Evolutionary conservation across 805 yeast genomes (phyloP), one percentile per base, ranked within the genome.

Genomic region (Metschnikowia baotianmanensis): DNA sequence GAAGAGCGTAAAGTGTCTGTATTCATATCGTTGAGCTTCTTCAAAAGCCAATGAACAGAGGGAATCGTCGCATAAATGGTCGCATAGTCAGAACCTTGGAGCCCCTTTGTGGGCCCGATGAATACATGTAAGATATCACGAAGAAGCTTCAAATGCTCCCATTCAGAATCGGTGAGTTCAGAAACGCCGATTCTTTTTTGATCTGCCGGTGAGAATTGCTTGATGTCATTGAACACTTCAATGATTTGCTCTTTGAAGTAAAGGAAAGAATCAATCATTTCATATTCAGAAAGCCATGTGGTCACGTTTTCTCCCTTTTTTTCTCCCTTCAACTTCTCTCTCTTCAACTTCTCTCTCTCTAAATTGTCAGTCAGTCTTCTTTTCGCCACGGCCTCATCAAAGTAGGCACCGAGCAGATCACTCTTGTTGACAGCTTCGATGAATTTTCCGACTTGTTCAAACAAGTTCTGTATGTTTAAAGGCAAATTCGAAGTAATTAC

Each of bases 301-400:
- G 34, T 30, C 17, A 24, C 24, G 29, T 37, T 37, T 19, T 37
- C 35, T n/a, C n/a, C n/a, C n/a, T n/a, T n/a, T n/a, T n/a, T n/a
- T n/a, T n/a, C n/a, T n/a, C n/a, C n/a, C n/a, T n/a, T n/a, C n/a
- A n/a, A n/a, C n/a, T n/a, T n/a, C n/a, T n/a, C n/a, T 17, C 15
- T 20, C 27, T 28, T 31, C 35, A 37, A 37, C 7, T 22, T 37
- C 24, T 31, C 35, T 25, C 18, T 37, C 31, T 24, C 18, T 18
- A 35, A 37, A 24, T 9, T 37, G 30, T 31, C 35, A 6, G 40
- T 37, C 30, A 17, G 20, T 18, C 23, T 31, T 30, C 40, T 20
- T 37, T 23, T 24, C 13, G 34, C 35, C 35, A 37, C 30, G 8
- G 40, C 34, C 15, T 11, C 13, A 19, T 37, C 40, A 17, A 37